Conservation (phyloP, 164 flowering plant genomes). For the Amborella trichopoda region DNA sequence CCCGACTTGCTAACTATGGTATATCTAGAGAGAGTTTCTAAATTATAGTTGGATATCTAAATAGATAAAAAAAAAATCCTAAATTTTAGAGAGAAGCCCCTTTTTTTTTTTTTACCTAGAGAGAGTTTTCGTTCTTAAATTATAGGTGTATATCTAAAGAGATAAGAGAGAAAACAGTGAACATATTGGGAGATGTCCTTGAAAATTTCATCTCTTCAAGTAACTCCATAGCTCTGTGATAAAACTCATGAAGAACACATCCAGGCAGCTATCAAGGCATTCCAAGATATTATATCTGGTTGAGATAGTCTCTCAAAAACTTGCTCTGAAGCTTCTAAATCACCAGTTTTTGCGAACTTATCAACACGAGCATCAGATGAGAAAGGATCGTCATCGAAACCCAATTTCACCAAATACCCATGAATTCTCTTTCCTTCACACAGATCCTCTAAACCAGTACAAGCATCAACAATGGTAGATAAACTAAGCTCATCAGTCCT, state of each 20-base stretch:
- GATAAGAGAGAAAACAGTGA: no score
- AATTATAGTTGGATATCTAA: no score
- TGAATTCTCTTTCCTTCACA: conserved; percentile 46
- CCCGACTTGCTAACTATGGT: no score
- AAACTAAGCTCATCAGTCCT: conserved; percentile 59
- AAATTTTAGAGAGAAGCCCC: no score
- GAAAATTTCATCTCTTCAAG: conserved; percentile 38
- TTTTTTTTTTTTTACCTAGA: no score
- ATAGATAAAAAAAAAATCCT: no score
- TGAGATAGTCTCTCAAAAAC: conserved; percentile 32
- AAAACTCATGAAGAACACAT: conserved; percentile 47
- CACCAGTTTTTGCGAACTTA: conserved; percentile 65
- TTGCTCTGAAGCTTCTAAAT: conserved; percentile 29
- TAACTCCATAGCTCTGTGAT: conserved; percentile 34
- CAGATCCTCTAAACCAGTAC: conserved; percentile 36
- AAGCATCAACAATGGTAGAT: conserved; percentile 51
- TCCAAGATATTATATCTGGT: conserved; percentile 81
- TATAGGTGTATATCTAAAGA: no score
- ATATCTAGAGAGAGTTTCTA: no score
- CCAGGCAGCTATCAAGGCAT: conserved; percentile 72
- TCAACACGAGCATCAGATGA: conserved; percentile 67
- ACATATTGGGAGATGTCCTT: conserved; percentile 37
- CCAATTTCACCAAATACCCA: conserved; percentile 53
- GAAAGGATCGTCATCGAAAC: conserved; percentile 43
- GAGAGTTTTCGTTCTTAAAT: no score